phyloP scores from a whole-genome alignment of 2,329 filamentous ascomycete genomes.

The Aspergillus bombycis region DNA sequence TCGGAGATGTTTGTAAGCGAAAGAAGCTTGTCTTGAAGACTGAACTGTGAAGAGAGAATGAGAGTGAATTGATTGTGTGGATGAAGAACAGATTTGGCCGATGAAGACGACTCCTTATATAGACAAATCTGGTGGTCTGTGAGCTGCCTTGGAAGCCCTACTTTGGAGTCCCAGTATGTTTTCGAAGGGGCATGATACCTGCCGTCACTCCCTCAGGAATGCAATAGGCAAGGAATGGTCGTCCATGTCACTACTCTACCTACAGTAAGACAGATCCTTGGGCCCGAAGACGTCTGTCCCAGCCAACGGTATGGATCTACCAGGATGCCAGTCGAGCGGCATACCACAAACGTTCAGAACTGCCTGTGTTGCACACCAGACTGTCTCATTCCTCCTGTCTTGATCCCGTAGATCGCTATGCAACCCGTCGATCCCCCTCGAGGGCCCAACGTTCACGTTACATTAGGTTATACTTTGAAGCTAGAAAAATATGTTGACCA shows the following conservation, averaged over 20 bases:
- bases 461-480: conserved; percentile 2
- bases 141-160: conserved; percentile 13
- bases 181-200: conserved; percentile 13
- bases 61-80: conserved; percentile 38
- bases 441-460: conserved; percentile 1
- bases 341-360: background rate
- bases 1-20: conserved; percentile 11
- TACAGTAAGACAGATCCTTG: background rate
- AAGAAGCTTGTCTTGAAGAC: conserved; percentile 23
- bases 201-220: conserved; percentile 30
- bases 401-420: conserved; percentile 16
- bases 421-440: conserved; percentile 5
- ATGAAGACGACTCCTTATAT: conserved; percentile 35
- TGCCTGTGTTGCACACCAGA: background rate
- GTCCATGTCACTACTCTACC: conserved; percentile 1
- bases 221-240: conserved; percentile 29
- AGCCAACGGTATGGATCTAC: conserved; percentile 25
- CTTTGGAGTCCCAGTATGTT: conserved; percentile 1
- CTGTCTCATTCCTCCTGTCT: conserved; percentile 21
- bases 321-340: background rate
- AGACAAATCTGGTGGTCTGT: conserved; percentile 31
- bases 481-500: background rate
- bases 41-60: conserved; percentile 33
- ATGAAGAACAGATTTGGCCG: conserved; percentile 22
- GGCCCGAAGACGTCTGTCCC: conserved; percentile 1